These are phyloP conservation scores for Trypanosoma avium DNA, from an alignment of 208 protist species.

Conservation along the genomic window DNA sequence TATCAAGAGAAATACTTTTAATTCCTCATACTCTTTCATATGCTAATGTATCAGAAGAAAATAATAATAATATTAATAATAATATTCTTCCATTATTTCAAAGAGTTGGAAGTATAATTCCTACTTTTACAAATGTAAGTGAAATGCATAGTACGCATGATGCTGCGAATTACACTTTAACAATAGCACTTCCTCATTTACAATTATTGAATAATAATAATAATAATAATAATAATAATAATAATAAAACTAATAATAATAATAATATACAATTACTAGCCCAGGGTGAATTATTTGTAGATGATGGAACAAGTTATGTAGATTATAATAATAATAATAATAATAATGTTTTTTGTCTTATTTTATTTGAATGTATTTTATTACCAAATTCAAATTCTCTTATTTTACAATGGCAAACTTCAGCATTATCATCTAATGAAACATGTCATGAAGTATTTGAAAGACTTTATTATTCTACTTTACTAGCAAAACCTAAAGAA, in stretches of 20 bases:
- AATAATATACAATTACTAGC: conserved; percentile 26
- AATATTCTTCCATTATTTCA: conserved; percentile 30
- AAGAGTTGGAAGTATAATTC: conserved; percentile 28
- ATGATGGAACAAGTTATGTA: conserved; percentile 41
- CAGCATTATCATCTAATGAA: not conserved
- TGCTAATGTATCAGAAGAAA: not conserved
- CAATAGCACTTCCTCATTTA: conserved; percentile 32
- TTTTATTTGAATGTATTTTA: conserved; percentile 8
- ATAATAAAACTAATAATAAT: too few species aligned
- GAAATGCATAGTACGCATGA: conserved; percentile 26
- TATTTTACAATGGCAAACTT: not conserved
- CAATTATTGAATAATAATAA: not conserved
- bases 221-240: too few species aligned
- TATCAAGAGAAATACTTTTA: not conserved
- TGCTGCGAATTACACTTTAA: conserved; percentile 39
- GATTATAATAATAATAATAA: not conserved
- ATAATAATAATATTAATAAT: too few species aligned
- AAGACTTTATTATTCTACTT: too few species aligned
- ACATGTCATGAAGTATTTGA: not conserved
- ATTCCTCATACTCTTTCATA: conserved; percentile 4
- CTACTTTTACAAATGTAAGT: conserved; percentile 23
- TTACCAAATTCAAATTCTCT: not conserved
- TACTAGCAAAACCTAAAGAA: too few species aligned
- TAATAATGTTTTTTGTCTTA: not conserved
- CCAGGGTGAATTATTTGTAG: conserved; percentile 44